Percentiles rank a stretch among this genome's conserved stretches.
phyloP scores from a whole-genome alignment of 176 grass and related monocot genomes.

The Miscanthus lutarioriparius region DNA sequence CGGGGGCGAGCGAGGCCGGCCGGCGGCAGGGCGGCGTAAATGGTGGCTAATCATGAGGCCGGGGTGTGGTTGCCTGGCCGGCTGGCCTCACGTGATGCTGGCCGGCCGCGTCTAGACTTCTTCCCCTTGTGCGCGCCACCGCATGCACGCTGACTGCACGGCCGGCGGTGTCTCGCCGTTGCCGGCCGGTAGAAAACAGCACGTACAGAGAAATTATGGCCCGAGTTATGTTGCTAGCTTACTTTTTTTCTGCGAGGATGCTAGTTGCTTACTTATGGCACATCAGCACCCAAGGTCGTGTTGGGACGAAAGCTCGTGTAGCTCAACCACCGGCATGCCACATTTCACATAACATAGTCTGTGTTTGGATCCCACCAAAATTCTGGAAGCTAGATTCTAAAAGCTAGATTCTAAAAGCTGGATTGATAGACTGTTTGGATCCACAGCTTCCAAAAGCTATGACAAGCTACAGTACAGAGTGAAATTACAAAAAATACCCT shows the following conservation, averaged over 20 bases:
- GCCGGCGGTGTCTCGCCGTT: neutral
- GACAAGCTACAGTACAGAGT: no score
- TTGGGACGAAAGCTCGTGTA: neutral
- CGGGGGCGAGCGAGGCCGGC: no score
- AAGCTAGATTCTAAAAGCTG: no score
- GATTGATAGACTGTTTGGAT: no score
- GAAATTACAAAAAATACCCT: no score
- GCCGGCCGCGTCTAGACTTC: neutral
- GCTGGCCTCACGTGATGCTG: constrained; percentile 59
- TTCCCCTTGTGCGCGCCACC: neutral
- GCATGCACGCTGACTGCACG: neutral
- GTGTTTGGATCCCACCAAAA: no score
- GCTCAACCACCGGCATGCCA: constrained; percentile 9
- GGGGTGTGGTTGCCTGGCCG: neutral
- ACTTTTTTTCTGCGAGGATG: neutral
- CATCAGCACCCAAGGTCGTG: no score
- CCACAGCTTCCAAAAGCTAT: no score
- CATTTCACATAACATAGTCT: neutral
- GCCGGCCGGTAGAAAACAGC: neutral
- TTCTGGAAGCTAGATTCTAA: no score
- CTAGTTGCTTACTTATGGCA: neutral
- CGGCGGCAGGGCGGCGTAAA: no score
- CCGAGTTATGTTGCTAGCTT: neutral
- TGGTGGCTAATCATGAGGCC: no score
- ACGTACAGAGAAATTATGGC: constrained; percentile 13